Conservation (phyloP, 352 stramenopile genomes). For the Pythium guiyangense region DNA sequence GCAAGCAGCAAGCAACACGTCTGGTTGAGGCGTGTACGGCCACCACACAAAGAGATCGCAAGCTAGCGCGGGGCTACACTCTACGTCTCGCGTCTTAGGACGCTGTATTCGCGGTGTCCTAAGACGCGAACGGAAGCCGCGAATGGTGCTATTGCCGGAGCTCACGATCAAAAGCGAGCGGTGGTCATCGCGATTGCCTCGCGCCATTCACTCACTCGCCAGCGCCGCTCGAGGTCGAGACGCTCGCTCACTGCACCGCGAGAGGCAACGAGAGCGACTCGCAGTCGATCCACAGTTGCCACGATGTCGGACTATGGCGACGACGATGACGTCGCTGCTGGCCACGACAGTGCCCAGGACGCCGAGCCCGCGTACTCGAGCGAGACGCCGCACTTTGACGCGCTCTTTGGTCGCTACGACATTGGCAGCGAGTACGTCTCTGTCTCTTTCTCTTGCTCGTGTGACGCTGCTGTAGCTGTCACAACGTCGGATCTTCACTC, state of each 20-base stretch:
- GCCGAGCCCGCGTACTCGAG: conserved; percentile 26
- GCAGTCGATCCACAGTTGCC: background rate
- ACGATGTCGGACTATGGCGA: conserved; percentile 26
- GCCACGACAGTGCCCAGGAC: conserved; percentile 10
- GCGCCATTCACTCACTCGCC: background rate
- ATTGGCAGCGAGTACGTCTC: conserved; percentile 24
- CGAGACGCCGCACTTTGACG: conserved; percentile 64
- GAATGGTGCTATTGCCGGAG: too few relatives aligned
- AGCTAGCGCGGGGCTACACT: too few relatives aligned
- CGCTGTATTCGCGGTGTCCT: too few relatives aligned
- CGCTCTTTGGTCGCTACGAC: conserved; percentile 48
- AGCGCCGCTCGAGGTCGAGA: background rate
- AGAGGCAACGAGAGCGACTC: background rate
- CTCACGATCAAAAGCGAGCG: too few relatives aligned
- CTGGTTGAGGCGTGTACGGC: too few relatives aligned
- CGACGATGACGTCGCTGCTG: conserved; percentile 15
- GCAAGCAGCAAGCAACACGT: too few relatives aligned
- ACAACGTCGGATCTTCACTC: background rate
- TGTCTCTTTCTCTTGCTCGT: background rate
- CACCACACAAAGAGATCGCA: too few relatives aligned
- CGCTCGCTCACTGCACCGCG: background rate
- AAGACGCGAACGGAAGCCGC: too few relatives aligned
- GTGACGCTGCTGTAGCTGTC: background rate
- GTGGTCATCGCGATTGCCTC: too few relatives aligned
- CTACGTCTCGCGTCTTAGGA: too few relatives aligned